A percentile compares a stretch with the other conserved stretches of the same genome.
Evolutionary conservation across 352 stramenopile species (phyloP).

Genomic region (Phytopythium sindhum): DNA sequence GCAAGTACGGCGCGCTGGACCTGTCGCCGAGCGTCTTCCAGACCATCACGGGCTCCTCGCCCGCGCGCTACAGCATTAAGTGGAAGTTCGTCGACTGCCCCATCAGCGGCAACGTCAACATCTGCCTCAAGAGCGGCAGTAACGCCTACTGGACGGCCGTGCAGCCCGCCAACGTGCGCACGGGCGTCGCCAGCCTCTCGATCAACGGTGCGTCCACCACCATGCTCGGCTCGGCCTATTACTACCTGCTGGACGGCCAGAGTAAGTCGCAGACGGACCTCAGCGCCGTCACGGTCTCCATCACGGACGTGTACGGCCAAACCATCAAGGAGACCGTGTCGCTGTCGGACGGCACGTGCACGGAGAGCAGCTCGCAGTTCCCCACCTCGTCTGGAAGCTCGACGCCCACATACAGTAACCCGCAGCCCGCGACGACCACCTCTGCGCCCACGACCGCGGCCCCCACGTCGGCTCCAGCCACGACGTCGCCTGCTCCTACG

Average conservation of each 20-base stretch:
- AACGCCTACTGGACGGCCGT: slow-evolving; percentile 55
- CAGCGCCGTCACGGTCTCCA: slow-evolving; percentile 26
- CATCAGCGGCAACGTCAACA: slow-evolving; percentile 55
- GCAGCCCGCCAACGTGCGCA: slow-evolving; percentile 50
- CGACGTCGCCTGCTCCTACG: not conserved
- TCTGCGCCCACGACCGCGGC: slow-evolving; percentile 7
- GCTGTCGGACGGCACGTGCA: slow-evolving; percentile 36
- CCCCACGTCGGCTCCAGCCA: slow-evolving; percentile 8
- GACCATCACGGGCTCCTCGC: slow-evolving; percentile 57
- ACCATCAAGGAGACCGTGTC: slow-evolving; percentile 41
- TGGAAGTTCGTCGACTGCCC: slow-evolving; percentile 77
- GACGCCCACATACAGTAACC: slow-evolving; percentile 11
- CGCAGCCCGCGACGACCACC: slow-evolving; percentile 10
- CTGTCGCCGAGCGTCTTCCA: slow-evolving; percentile 68
- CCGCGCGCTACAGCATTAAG: slow-evolving; percentile 42
- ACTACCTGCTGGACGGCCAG: slow-evolving; percentile 50
- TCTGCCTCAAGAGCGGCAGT: slow-evolving; percentile 49
- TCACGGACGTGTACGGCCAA: slow-evolving; percentile 43
- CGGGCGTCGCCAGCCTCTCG: slow-evolving; percentile 48
- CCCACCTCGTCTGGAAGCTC: slow-evolving; percentile 9
- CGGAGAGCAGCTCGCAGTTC: slow-evolving; percentile 37
- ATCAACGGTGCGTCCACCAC: slow-evolving; percentile 51
- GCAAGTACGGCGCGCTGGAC: slow-evolving; percentile 58
- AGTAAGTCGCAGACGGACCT: slow-evolving; percentile 28
- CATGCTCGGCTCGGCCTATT: slow-evolving; percentile 62